Evolutionary conservation across 352 stramenopile species (phyloP).

Genomic region (Salisapilia sapeloensis): DNA sequence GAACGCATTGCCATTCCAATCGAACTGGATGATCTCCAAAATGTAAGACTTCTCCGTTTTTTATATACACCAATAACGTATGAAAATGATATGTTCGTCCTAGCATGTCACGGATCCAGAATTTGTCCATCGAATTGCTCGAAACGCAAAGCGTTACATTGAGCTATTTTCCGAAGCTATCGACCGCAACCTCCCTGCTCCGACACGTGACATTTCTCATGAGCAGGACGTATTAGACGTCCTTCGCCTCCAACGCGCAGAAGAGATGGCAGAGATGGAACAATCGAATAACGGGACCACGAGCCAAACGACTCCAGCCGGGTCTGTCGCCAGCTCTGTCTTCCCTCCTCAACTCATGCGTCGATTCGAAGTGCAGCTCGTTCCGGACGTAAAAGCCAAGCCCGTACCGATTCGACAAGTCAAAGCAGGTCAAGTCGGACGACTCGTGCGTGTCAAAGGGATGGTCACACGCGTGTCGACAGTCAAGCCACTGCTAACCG

Average conservation of each 20-base stretch:
- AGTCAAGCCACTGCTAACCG: slow-evolving; percentile 93
- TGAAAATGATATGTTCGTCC: neutral
- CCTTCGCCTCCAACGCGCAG: slow-evolving; percentile 49
- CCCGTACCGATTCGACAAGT: slow-evolving; percentile 89
- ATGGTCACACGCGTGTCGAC: slow-evolving; percentile 98
- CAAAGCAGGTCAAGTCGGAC: slow-evolving; percentile 87
- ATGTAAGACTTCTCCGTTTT: slow-evolving; percentile 14
- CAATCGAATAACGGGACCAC: slow-evolving; percentile 14
- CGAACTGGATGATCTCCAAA: slow-evolving; percentile 62
- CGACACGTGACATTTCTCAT: slow-evolving; percentile 64
- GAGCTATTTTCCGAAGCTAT: slow-evolving; percentile 79
- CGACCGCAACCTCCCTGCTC: slow-evolving; percentile 70
- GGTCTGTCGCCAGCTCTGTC: slow-evolving; percentile 28
- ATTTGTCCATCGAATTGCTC: slow-evolving; percentile 71
- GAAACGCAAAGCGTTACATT: slow-evolving; percentile 80
- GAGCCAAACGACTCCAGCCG: slow-evolving; percentile 17
- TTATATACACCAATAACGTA: neutral
- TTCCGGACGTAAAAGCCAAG: slow-evolving; percentile 74
- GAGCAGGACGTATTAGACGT: slow-evolving; percentile 76
- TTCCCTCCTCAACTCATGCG: slow-evolving; percentile 89
- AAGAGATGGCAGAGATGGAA: slow-evolving; percentile 44
- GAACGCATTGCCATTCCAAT: slow-evolving; percentile 65
- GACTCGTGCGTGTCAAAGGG: slow-evolving; percentile 91
- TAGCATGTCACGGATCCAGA: slow-evolving; percentile 68
- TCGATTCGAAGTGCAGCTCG: slow-evolving; percentile 68